phyloP scores from a whole-genome alignment of 2,329 filamentous ascomycete genomes.

The Penicillium crustosum region DNA sequence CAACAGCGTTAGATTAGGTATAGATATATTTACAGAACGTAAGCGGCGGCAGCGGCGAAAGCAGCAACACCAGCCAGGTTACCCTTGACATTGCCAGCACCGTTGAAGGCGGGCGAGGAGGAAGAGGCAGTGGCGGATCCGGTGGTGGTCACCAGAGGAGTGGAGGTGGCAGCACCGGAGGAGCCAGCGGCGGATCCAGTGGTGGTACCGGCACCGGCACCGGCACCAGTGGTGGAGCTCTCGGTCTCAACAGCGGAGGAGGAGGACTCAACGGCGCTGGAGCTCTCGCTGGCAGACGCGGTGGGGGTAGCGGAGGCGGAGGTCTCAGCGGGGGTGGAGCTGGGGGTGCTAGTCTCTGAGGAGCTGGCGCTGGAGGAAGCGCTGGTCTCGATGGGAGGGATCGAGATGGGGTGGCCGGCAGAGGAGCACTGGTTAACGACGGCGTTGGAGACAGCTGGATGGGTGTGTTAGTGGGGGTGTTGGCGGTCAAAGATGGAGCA shows the following conservation, averaged over 20 bases:
- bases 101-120: slow-evolving; percentile 25
- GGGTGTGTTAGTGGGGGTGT: not conserved
- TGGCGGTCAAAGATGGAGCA: too few species aligned
- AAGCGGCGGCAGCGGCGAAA: slow-evolving; percentile 27
- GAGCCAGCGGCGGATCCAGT: slow-evolving; percentile 10
- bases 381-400: slow-evolving; percentile 34
- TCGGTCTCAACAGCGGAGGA: not conserved
- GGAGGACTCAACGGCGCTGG: slow-evolving; percentile 6
- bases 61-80: slow-evolving; percentile 29
- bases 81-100: slow-evolving; percentile 28
- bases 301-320: slow-evolving; percentile 8
- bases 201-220: slow-evolving; percentile 9
- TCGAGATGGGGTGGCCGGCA: slow-evolving; percentile 38
- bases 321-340: slow-evolving; percentile 9
- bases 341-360: slow-evolving; percentile 7
- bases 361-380: slow-evolving; percentile 6
- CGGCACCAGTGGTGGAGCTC: slow-evolving; percentile 2
- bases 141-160: slow-evolving; percentile 19
- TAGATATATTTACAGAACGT: slow-evolving; percentile 27
- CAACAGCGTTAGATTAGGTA: slow-evolving; percentile 10
- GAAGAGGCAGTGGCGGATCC: slow-evolving; percentile 13
- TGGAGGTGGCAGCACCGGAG: slow-evolving; percentile 18
- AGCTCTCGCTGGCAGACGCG: slow-evolving; percentile 11
- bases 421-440: slow-evolving; percentile 38
- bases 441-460: slow-evolving; percentile 37